These are phyloP conservation scores for Davidsoniella virescens DNA, from an alignment of 2,329 filamentous ascomycete genomes.

Conservation along the genomic window DNA sequence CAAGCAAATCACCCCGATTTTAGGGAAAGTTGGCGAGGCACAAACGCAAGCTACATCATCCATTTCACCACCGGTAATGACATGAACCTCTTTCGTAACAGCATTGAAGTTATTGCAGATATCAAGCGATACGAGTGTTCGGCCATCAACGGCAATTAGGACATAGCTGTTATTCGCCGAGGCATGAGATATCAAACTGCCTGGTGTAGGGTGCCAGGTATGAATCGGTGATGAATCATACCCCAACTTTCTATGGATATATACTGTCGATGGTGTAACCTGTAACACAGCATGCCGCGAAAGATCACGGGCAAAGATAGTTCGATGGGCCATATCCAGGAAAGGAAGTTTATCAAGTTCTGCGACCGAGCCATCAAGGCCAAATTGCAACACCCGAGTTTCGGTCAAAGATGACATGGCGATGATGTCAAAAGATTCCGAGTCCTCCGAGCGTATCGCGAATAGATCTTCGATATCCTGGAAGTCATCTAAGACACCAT, in stretches of 20 bases:
- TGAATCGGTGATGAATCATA: too few species aligned
- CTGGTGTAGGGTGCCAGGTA: slow-evolving; percentile 38
- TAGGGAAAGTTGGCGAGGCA: slow-evolving; percentile 44
- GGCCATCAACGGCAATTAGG: slow-evolving; percentile 61
- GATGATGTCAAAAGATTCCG: slow-evolving; percentile 47
- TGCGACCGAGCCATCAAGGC: slow-evolving; percentile 59
- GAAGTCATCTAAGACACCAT: slow-evolving; percentile 69
- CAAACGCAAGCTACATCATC: slow-evolving; percentile 80
- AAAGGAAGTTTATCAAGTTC: slow-evolving; percentile 66
- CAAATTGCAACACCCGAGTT: slow-evolving; percentile 69
- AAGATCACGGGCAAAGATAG: slow-evolving; percentile 36
- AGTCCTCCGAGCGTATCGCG: slow-evolving; percentile 38
- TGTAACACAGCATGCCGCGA: slow-evolving; percentile 55
- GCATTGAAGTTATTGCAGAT: slow-evolving; percentile 41
- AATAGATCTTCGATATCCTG: slow-evolving; percentile 58
- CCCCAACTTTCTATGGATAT: slow-evolving; percentile 25
- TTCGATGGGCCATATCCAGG: slow-evolving; percentile 51
- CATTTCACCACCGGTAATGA: slow-evolving; percentile 27
- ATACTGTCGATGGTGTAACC: slow-evolving; percentile 49
- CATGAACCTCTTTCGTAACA: slow-evolving; percentile 32
- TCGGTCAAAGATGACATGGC: slow-evolving; percentile 69
- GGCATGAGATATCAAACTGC: slow-evolving; percentile 55
- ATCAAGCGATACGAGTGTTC: slow-evolving; percentile 52
- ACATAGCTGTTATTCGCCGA: slow-evolving; percentile 56
- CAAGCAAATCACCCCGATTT: slow-evolving; percentile 67